Evolutionary conservation across 768 basidiomycete genomes (phyloP).

Genomic region (Lentinula lateritia): DNA sequence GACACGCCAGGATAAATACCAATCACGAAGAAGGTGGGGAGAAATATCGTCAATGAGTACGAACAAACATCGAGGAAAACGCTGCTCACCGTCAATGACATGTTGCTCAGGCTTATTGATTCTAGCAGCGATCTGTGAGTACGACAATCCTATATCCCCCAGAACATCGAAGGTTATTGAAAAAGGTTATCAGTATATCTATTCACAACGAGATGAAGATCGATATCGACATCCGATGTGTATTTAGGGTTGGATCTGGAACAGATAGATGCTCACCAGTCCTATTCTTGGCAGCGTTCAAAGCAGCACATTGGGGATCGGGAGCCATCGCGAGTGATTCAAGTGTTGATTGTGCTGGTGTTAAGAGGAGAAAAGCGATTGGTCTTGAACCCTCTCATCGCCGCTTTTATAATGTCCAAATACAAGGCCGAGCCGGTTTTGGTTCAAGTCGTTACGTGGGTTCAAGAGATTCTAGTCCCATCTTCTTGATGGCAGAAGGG

Average conservation of each 20-base stretch:
- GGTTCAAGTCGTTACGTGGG: not conserved
- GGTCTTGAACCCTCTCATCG: not conserved
- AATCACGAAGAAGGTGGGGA: too few relatives aligned
- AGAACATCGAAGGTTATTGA: not conserved
- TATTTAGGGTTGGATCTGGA: not conserved
- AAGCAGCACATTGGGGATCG: conserved; percentile 53
- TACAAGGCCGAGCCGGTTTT: not conserved
- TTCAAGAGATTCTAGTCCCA: not conserved
- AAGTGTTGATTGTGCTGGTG: too few relatives aligned
- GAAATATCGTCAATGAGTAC: too few relatives aligned
- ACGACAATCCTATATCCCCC: conserved; percentile 36
- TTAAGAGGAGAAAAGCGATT: not conserved
- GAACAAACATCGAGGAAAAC: not conserved
- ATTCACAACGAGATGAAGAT: not conserved
- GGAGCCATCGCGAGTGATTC: conserved; percentile 34
- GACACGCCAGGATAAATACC: too few relatives aligned
- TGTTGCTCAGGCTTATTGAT: conserved; percentile 38
- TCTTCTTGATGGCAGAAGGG: not conserved
- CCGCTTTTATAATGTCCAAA: not conserved
- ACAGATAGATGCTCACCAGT: conserved; percentile 33
- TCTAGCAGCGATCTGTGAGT: conserved; percentile 40
- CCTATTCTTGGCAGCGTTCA: conserved; percentile 43
- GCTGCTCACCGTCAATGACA: conserved; percentile 45
- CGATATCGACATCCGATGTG: not conserved
- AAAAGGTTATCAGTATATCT: not conserved